A percentile compares a stretch with the other conserved stretches of the same genome.
These are phyloP conservation scores for Hypoxylon lenormandii DNA, from an alignment of 495 filamentous ascomycete species.

Conservation along the genomic window DNA sequence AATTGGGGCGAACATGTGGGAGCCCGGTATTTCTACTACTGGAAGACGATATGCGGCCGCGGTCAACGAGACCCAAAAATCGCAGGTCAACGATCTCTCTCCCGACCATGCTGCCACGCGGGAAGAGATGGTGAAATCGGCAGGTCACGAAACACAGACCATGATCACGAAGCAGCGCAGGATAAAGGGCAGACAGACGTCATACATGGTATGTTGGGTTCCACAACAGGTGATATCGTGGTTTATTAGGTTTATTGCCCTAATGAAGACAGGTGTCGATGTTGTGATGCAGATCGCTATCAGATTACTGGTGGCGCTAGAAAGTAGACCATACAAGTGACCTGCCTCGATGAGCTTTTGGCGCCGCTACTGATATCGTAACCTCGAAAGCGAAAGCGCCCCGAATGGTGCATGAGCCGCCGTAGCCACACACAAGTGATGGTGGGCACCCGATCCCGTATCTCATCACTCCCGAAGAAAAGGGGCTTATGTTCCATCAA, in stretches of 20 bases:
- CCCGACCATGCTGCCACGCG: slow-evolving; percentile 39
- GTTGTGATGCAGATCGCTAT: slow-evolving; percentile 23
- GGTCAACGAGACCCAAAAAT: slow-evolving; percentile 1
- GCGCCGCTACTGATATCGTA: slow-evolving; percentile 11
- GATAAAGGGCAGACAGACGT: slow-evolving; percentile 23
- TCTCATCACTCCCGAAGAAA: slow-evolving; percentile 11
- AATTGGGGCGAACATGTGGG: background rate
- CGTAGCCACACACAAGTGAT: background rate
- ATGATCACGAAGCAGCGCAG: background rate
- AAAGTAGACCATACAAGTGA: background rate
- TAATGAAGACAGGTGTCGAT: slow-evolving; percentile 19
- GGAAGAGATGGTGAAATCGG: slow-evolving; percentile 12
- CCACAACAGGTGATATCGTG: slow-evolving; percentile 32
- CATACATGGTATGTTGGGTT: slow-evolving; percentile 41
- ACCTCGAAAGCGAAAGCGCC: background rate
- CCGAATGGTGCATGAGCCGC: background rate
- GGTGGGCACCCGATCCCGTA: background rate
- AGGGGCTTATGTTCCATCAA: background rate
- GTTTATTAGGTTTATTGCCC: slow-evolving; percentile 11
- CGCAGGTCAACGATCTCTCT: slow-evolving; percentile 24
- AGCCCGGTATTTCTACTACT: background rate
- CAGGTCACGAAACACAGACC: slow-evolving; percentile 10
- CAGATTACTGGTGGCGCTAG: background rate
- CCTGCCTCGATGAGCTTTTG: background rate
- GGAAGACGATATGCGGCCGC: background rate